phyloP scores from a whole-genome alignment of 768 basidiomycete genomes.

The Pholiota conissans region DNA sequence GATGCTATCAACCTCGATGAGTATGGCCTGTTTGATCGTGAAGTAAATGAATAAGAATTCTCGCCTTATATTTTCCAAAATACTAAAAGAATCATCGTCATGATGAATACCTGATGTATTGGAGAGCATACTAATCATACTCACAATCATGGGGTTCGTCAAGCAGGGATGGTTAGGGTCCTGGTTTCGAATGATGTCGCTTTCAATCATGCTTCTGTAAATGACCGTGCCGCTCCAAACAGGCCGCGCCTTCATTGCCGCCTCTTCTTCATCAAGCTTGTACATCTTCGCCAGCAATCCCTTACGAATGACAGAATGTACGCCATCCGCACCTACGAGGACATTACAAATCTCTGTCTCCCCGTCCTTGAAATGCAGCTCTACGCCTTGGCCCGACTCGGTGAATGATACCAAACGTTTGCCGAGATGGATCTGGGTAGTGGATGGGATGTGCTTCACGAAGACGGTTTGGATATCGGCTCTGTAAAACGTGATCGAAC shows the following conservation, averaged over 20 bases:
- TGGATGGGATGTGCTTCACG: constrained; percentile 39
- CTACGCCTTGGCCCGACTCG: constrained; percentile 22
- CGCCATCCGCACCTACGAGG: constrained; percentile 41
- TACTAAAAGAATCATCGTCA: constrained; percentile 25
- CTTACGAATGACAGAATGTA: constrained; percentile 34
- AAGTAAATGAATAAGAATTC: neutral
- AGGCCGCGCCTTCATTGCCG: constrained; percentile 24
- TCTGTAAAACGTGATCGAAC: constrained; percentile 37
- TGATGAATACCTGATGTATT: no score
- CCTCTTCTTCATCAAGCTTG: constrained; percentile 11
- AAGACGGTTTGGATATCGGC: constrained; percentile 50
- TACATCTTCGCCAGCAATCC: constrained; percentile 18
- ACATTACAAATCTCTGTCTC: constrained; percentile 46
- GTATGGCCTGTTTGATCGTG: neutral
- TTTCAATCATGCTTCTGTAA: constrained; percentile 34
- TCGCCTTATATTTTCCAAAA: constrained; percentile 21
- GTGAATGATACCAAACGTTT: constrained; percentile 44
- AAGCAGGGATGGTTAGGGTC: constrained; percentile 23
- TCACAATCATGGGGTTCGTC: constrained; percentile 15
- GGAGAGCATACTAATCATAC: neutral
- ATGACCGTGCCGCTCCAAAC: constrained; percentile 40
- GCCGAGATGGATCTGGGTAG: constrained; percentile 34
- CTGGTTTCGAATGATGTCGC: constrained; percentile 22
- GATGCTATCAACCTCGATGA: constrained; percentile 40
- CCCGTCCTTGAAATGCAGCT: constrained; percentile 47